A percentile compares a stretch with the other conserved stretches of the same genome.
phyloP scores from a whole-genome alignment of 2,329 filamentous ascomycete genomes.

The Fusarium decemcellulare region DNA sequence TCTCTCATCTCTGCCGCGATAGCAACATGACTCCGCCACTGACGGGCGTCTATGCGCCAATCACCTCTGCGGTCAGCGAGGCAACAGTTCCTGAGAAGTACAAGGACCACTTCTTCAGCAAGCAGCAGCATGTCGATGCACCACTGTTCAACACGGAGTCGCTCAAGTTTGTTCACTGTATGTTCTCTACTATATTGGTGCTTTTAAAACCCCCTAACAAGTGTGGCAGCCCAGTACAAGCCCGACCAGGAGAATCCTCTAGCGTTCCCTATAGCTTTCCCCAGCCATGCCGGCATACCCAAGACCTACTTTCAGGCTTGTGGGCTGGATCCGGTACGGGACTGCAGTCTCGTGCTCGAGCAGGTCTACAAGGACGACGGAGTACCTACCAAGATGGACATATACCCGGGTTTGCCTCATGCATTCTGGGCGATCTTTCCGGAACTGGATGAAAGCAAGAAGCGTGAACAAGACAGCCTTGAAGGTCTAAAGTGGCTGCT shows the following conservation, averaged over 20 bases:
- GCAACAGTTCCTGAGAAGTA: constrained; percentile 47
- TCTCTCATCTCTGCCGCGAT: constrained; percentile 44
- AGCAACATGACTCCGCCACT: constrained; percentile 37
- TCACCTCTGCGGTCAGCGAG: constrained; percentile 38
- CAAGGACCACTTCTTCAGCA: constrained; percentile 46
- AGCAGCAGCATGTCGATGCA: constrained; percentile 44
- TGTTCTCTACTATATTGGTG: neutral
- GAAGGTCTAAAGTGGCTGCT: constrained; percentile 46
- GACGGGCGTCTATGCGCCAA: constrained; percentile 47
- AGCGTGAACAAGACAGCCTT: constrained; percentile 39
- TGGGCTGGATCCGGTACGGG: constrained; percentile 49
- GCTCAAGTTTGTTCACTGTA: constrained; percentile 44
- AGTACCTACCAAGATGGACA: constrained; percentile 45
- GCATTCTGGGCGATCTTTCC: constrained; percentile 48
- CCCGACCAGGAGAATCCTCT: constrained; percentile 42
- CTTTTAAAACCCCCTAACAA: neutral
- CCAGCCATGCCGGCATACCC: constrained; percentile 40
- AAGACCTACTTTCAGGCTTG: constrained; percentile 52
- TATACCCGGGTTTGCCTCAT: constrained; percentile 50
- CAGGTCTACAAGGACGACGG: constrained; percentile 48
- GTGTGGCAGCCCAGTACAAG: constrained; percentile 44
- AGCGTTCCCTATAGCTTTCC: constrained; percentile 44
- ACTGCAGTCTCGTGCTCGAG: constrained; percentile 49
- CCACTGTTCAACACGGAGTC: constrained; percentile 43
- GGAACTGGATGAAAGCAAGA: constrained; percentile 36